Evolutionary conservation across 257 asterid genomes (phyloP).

Genomic region (Euphrasia confusa): DNA sequence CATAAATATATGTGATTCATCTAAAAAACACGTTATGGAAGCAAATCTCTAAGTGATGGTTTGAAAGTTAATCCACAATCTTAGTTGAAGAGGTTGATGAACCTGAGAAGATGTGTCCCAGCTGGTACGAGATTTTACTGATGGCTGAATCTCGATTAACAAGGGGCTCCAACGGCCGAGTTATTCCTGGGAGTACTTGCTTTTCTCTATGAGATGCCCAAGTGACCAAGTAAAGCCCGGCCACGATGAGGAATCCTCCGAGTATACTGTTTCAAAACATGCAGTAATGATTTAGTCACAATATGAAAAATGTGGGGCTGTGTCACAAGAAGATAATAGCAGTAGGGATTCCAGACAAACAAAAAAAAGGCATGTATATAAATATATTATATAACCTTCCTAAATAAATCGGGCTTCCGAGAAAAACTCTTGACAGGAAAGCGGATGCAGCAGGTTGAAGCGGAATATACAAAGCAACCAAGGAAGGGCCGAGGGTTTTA

Average conservation of each 20-base stretch:
- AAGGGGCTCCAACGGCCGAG: constrained; percentile 48
- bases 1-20: constrained; percentile 13
- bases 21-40: constrained; percentile 3
- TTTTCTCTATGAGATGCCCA: constrained; percentile 79
- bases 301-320: not conserved
- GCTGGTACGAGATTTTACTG: constrained; percentile 49
- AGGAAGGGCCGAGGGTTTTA: constrained; percentile 82
- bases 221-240: constrained; percentile 89
- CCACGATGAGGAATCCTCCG: constrained; percentile 77
- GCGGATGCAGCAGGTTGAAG: constrained; percentile 93
- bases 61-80: constrained; percentile 41
- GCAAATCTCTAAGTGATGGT: constrained; percentile 14
- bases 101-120: constrained; percentile 51
- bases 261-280: constrained; percentile 51
- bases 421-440: constrained; percentile 73
- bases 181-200: constrained; percentile 30
- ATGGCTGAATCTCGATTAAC: constrained; percentile 38
- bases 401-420: constrained; percentile 88
- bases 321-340: not conserved
- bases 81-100: constrained; percentile 51
- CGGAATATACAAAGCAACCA: constrained; percentile 87
- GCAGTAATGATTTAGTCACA: constrained; percentile 18
- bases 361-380: constrained; percentile 3
- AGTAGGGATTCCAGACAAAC: not conserved
- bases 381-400: constrained; percentile 55